phyloP scores from a whole-genome alignment of 2,329 filamentous ascomycete species.

The Fusarium scirpi region DNA sequence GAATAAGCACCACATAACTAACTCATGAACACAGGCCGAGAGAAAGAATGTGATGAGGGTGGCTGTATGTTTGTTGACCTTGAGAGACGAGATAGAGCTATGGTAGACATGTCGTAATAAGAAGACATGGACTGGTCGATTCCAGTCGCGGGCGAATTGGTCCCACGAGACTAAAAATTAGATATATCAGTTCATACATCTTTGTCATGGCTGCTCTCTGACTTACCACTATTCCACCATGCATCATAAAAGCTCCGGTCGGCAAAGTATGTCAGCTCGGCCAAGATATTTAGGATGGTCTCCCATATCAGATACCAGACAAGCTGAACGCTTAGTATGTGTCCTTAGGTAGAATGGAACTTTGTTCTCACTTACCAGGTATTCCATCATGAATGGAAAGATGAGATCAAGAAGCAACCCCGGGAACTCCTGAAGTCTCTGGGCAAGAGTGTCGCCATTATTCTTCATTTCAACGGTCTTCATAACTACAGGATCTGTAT shows the following conservation, averaged over 20 bases:
- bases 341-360: not conserved
- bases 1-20: constrained; percentile 85
- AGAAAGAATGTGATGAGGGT: constrained; percentile 82
- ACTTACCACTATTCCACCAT: constrained; percentile 71
- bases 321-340: constrained; percentile 55
- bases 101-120: constrained; percentile 84
- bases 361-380: constrained; percentile 60
- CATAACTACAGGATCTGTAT: constrained; percentile 74
- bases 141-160: constrained; percentile 85
- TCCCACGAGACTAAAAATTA: constrained; percentile 69
- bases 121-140: constrained; percentile 81
- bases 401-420: constrained; percentile 81
- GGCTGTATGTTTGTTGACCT: constrained; percentile 75
- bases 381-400: constrained; percentile 84
- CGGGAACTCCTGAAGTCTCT: constrained; percentile 76
- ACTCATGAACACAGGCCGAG: constrained; percentile 77
- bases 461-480: constrained; percentile 76
- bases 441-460: constrained; percentile 67
- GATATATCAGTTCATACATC: constrained; percentile 5
- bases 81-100: constrained; percentile 78
- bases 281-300: constrained; percentile 78
- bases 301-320: constrained; percentile 88
- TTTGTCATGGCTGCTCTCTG: too few relatives aligned
- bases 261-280: constrained; percentile 81
- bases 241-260: constrained; percentile 78